A percentile compares a stretch with the other conserved stretches of the same genome.
phyloP scores from a whole-genome alignment of 2,329 filamentous ascomycete genomes.

The Ophiocordyceps camponoti-leonardi region DNA sequence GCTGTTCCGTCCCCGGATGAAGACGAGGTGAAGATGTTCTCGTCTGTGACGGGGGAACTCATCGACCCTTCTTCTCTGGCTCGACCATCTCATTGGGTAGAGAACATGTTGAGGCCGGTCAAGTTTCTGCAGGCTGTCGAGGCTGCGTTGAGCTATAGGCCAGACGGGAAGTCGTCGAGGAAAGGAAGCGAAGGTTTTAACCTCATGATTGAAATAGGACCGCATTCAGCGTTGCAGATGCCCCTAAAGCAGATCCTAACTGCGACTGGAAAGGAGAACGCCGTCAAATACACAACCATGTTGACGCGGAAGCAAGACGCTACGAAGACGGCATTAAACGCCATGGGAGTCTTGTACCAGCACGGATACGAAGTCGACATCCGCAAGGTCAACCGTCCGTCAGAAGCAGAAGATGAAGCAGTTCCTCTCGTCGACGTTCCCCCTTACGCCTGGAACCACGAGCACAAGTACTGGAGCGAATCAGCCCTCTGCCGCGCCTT shows the following conservation, averaged over 20 bases:
- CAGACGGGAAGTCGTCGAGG: neutral
- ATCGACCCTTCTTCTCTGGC: neutral
- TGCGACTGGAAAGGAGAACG: neutral
- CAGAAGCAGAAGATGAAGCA: neutral
- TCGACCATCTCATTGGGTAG: neutral
- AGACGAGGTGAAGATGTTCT: conserved; percentile 1
- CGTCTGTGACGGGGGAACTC: neutral
- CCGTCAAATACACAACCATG: conserved; percentile 3
- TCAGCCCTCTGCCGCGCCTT: conserved; percentile 1
- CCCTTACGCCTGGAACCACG: conserved; percentile 18
- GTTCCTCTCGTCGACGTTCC: conserved; percentile 15
- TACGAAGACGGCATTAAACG: neutral
- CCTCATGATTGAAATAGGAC: conserved; percentile 13
- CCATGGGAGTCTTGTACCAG: neutral
- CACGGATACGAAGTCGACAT: neutral
- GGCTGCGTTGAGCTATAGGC: neutral
- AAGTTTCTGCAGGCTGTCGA: neutral
- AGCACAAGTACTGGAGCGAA: conserved; percentile 14
- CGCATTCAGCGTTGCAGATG: conserved; percentile 8
- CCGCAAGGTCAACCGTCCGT: neutral
- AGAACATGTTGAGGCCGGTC: neutral
- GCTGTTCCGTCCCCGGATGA: neutral
- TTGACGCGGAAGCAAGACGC: neutral
- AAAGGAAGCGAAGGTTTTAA: conserved; percentile 4
- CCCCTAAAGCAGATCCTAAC: conserved; percentile 7